Base-by-base conservation (phyloP, 768 basidiomycete species). In the Pleurotus sapidus region DNA sequence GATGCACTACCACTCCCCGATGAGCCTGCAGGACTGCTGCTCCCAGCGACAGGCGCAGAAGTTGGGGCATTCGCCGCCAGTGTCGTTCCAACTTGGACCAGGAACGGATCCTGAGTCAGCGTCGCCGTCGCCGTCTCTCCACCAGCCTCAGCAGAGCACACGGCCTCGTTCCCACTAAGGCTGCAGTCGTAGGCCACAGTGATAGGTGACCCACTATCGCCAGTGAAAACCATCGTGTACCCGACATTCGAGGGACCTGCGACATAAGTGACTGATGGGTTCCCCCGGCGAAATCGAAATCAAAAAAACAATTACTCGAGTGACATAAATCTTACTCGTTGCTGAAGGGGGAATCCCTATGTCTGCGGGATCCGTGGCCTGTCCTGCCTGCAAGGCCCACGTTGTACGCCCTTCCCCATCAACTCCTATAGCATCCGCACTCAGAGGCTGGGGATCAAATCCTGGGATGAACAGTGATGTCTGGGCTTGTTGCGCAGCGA, bases 381-480 rank as follows among this genome's bases (percentile, higher is more conserved):
- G 55, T 0, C 74, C 79, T 39, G 74, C 68, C 4, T 70, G 62
- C 46, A 80, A 55, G 17, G 62, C 66, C 66, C 72, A 81, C 15
- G 79, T 79, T 12, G 80, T 80, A 46, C 67, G 64, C 17, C 77
- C 76, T 57, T 74, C 65, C 12, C 64, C 46, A 5, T 74, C 79
- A 15, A 75, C 74, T 8, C 79, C 78, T n/a, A 79, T 40, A 39
- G 71, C 64, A 59, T 72, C 68, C 43, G 73, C 78, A 51, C 75
- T 73, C 42, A 79, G 59, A 7, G 76, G 74, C 63, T 76, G 76
- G 15, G 73, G 71, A 56, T 80, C 74, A 53, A 78, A 77, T 27
- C 72, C 77, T 1, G 77, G 79, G 55, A 82, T 69, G 57, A 71
- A 78, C 39, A 80, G 63, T n/a, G 80, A 76, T 0, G 71, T 74